Evolutionary conservation across 2,329 filamentous ascomycete species (phyloP).

Genomic region (Cordyceps cicadae): DNA sequence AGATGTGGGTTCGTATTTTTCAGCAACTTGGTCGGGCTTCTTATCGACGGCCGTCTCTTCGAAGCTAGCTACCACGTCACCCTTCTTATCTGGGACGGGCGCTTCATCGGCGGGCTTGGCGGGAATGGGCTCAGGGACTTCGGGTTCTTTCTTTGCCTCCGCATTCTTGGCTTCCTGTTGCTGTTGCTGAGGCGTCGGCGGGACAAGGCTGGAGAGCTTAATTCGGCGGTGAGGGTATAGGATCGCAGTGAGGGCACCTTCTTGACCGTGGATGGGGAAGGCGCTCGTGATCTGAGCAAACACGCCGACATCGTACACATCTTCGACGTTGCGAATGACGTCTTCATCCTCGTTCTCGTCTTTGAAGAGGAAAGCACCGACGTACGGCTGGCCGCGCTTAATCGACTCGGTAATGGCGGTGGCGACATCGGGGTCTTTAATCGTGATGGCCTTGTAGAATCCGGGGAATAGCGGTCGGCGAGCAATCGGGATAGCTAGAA

Average conservation of each 20-base stretch:
- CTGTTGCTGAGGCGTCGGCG: constrained; percentile 38
- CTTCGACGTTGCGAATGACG: constrained; percentile 78
- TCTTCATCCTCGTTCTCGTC: constrained; percentile 92
- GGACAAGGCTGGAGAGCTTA: constrained; percentile 74
- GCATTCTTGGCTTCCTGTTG: constrained; percentile 33
- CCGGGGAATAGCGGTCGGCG: constrained; percentile 91
- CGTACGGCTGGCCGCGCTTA: constrained; percentile 92
- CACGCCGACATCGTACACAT: constrained; percentile 92
- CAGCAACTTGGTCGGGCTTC: constrained; percentile 40
- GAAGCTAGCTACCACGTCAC: constrained; percentile 94
- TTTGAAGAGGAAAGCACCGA: constrained; percentile 94
- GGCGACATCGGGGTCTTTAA: constrained; percentile 84
- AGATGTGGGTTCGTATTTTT: constrained; percentile 75
- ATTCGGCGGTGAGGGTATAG: constrained; percentile 94
- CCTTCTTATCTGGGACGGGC: constrained; percentile 58
- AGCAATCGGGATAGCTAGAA: constrained; percentile 93
- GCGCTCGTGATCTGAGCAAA: constrained; percentile 97
- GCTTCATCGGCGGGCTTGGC: constrained; percentile 46
- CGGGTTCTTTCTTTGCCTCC: constrained; percentile 39
- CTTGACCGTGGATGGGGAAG: constrained; percentile 82
- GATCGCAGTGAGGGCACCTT: constrained; percentile 80
- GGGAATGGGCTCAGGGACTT: constrained; percentile 52
- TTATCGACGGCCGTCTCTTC: constrained; percentile 68
- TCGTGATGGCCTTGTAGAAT: constrained; percentile 98
- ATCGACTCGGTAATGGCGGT: constrained; percentile 93